Evolutionary conservation across 202 grass and related monocot species (phyloP), one percentile per base, ranked within the genome.

Genomic region (Tripidium arundinaceum): DNA sequence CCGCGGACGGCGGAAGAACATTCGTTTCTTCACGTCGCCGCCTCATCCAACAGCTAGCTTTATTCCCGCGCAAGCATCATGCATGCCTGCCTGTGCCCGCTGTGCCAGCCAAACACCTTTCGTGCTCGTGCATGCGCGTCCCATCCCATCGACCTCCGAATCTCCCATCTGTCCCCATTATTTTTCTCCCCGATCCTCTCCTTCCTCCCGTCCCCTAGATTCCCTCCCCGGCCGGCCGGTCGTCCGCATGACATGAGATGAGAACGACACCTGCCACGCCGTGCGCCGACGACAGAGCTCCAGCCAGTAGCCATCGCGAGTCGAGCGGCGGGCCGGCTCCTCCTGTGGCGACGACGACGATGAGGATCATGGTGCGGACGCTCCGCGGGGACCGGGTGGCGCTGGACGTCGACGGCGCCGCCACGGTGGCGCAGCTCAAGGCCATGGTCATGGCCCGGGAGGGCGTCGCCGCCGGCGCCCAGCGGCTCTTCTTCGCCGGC

Each of bases 291-390:
- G 1, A 6, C 13, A 22, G 19, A 21, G 19, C 16, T 52, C 3
- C n/a, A 57, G 8, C n/a, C 1, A 57, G n/a, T 57, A 57, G 8
- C n/a, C n/a, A 0, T 24, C n/a, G n/a, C 2, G 52, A 57, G 1
- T 52, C 19, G n/a, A 57, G 7, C n/a, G n/a, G 19, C 50, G 19
- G 7, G 19, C 7, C 2, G 50, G 50, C 49, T 52, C 49, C 18
- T 50, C 47, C 19, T 10, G 50, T 21, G 50, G 50, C 50, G 43
- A 46, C 38, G 45, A 47, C 50, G 22, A 15, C 34, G 14, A 88
- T 85, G 87, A 85, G 78, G 78, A 25, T 89, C 82, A 85, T 81
- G 87, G 82, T 85, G 77, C 82, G 82, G 45, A 89, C 82, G 65
- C 82, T 89, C 37, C 72, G 82, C 11, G 87, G 87, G 42, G 87